phyloP scores from a whole-genome alignment of 441 rosid species.

The Omphalea diandra region DNA sequence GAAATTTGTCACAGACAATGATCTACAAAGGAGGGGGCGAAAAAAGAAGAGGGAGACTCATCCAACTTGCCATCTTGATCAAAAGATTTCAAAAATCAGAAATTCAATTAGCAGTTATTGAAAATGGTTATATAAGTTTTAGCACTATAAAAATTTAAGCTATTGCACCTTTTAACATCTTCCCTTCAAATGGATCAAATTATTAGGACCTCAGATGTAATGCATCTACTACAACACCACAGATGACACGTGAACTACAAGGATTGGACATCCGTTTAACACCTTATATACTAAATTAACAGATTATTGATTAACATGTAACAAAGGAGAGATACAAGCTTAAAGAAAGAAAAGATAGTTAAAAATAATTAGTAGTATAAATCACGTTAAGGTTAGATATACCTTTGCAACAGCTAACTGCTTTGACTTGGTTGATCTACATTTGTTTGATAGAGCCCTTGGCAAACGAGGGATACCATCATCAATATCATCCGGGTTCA shows the following conservation, averaged over 20 bases:
- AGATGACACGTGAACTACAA: not conserved
- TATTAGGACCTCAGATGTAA: not conserved
- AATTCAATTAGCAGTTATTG: not conserved
- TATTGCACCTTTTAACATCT: constrained; percentile 5
- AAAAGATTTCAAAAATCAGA: not conserved
- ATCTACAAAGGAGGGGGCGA: no score
- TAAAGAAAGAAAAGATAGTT: not conserved
- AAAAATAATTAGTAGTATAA: no score
- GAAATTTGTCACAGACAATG: no score
- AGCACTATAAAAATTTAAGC: no score
- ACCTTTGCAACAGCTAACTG: constrained; percentile 91
- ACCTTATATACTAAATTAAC: not conserved
- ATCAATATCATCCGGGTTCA: constrained; percentile 46
- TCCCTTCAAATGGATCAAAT: not conserved
- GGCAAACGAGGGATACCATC: constrained; percentile 83
- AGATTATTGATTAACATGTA: constrained; percentile 6
- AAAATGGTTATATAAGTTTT: not conserved
- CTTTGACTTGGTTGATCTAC: constrained; percentile 78
- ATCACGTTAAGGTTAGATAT: constrained; percentile 1
- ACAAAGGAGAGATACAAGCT: constrained; percentile 1
- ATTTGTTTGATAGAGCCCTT: constrained; percentile 61
- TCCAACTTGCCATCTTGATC: not conserved
- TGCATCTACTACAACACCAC: not conserved
- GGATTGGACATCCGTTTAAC: not conserved
- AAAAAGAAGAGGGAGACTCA: not conserved